Evolutionary conservation across 2,329 filamentous ascomycete species (phyloP), one percentile per base, ranked within the genome.

Genomic region (Fusarium tupiense): DNA sequence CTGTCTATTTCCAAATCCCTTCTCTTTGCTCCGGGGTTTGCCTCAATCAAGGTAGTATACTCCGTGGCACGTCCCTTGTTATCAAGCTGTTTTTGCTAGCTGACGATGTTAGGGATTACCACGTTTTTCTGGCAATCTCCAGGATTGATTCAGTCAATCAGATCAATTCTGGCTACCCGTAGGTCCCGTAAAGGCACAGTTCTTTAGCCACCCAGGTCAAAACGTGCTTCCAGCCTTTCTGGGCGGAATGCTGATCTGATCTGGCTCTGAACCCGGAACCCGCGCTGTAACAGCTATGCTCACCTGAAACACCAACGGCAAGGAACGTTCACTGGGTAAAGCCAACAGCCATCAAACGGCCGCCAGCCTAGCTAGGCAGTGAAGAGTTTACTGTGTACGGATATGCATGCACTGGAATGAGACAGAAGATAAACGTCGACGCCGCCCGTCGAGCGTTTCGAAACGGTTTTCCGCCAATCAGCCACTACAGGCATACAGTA

Each of bases 381-480:
- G 62, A 29, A 49, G 41, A 40, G 47, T 41, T 60, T 33, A 63
- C 60, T 58, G 31, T 31, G 38, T 60, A 26, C 26, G 26, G 26
- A 26, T 26, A 3, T 29, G 33, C 31, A 29, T 43, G 38, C 24
- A 37, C 33, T 43, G 38, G 59, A 54, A 54, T 67, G 35, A 40
- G 31, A 57, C 20, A 53, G 35, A 46, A 63, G 53, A 67, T 63
- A 47, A 46, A 46, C 69, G 64, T 72, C 46, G 31, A 65, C 66
- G 64, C 67, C 64, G 50, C 72, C 65, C 65, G 67, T 73, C 62
- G 49, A 74, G 75, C 71, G 75, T 77, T 77, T 77, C 75, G 75
- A 77, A 77, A 77, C 75, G 66, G 71, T 58, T 76, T 77, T 74
- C 75, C 75, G 75, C 75, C 75, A 77, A 77, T 77, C 67, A 72